phyloP scores from a whole-genome alignment of 257 asterid species.

The Jaltomata sinuosa region DNA sequence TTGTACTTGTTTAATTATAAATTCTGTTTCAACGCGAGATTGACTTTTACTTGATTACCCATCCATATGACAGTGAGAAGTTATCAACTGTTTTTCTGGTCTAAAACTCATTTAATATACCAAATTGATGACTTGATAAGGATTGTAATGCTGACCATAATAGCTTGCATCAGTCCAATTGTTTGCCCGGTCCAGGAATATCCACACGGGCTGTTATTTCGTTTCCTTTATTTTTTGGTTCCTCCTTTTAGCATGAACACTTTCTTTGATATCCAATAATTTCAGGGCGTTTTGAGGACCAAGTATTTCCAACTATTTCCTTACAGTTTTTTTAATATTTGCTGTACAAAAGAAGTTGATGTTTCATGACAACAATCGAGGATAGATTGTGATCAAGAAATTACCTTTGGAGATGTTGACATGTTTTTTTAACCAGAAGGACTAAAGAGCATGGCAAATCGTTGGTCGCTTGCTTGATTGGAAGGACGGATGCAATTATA shows the following conservation, averaged over 20 bases:
- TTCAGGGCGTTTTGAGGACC: neutral
- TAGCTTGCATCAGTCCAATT: neutral
- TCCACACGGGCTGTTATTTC: neutral
- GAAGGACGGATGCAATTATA: no score
- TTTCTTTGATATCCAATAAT: neutral
- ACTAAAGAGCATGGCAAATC: neutral
- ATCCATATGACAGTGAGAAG: neutral
- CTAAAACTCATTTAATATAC: neutral
- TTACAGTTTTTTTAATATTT: neutral
- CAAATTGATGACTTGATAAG: neutral
- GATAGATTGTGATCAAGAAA: neutral
- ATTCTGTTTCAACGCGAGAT: neutral
- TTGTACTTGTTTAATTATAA: neutral
- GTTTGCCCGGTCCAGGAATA: neutral
- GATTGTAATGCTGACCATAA: neutral
- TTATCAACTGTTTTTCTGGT: neutral
- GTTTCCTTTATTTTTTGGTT: no score
- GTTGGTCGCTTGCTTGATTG: no score
- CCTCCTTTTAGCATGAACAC: neutral
- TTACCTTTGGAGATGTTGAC: neutral
- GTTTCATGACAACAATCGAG: neutral
- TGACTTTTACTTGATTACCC: neutral
- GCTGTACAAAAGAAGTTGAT: neutral
- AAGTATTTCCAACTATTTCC: neutral
- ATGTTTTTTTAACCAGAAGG: neutral